Base-by-base conservation (phyloP, 2,329 filamentous ascomycete genomes). In the Pseudonectria buxi region DNA sequence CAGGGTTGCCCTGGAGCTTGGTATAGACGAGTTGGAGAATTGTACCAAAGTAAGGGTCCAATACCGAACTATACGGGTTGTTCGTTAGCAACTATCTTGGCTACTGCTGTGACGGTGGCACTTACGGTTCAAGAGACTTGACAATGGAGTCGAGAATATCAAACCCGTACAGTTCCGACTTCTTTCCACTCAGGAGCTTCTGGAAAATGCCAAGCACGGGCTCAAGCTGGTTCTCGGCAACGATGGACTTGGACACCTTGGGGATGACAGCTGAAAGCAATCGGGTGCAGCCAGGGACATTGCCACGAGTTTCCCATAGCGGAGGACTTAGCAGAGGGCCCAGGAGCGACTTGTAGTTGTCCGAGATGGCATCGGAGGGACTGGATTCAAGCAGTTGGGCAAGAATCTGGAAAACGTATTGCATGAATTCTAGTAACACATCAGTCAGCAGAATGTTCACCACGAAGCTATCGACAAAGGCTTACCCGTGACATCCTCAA, bases 201-300 rank as follows among this genome's bases (percentile, higher is more conserved):
- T 96, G 90, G 71, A 96, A 98, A 44, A 98, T 92, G 38, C 88
- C 86, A n/a, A 98, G 72, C 32, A 96, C 79, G 4, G 85, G 79
- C 56, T 94, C 86, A 27, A 95, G 62, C 59, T 95, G 87, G 50
- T 89, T 84, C 53, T 84, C 81, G 15, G 78, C 73, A 13, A 85
- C 67, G 49, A 98, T 88, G 28, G 78, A 73, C 38, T 79, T 68
- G 4, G 81, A 74, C 16, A 83, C 84, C 47, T 85, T 82, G 12
- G 86, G 81, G 47, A 96, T 83, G 49, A 96, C 83, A 12, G 87
- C 84, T 10, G 83, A 79, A 30, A 98, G 67, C 31, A 98, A 72
- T 39, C 92, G 81, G 18, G 88, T 84, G 49, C 95, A 78, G 4
- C 89, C 92, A 6, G 94, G 94, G 3, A 95, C 83, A 53, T 95